Evolutionary conservation across 331 rosid species (phyloP).

Genomic region (Rosa hybrid): DNA sequence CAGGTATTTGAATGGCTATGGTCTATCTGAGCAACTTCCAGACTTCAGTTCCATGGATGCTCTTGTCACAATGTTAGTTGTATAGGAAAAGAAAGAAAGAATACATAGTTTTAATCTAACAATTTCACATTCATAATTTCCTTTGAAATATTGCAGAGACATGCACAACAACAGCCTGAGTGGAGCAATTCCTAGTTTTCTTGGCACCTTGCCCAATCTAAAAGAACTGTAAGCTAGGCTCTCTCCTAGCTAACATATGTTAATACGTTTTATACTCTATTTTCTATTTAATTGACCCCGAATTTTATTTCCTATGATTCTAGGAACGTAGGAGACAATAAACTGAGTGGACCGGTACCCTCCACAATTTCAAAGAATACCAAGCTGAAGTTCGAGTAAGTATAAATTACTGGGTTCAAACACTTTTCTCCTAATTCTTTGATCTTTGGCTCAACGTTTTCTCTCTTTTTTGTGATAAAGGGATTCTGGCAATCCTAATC

Average conservation of each 20-base stretch:
- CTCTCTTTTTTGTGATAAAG: neutral
- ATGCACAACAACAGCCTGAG: conserved; percentile 28
- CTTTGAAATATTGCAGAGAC: conserved; percentile 19
- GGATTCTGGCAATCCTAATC: conserved; percentile 11
- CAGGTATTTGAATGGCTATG: conserved; percentile 43
- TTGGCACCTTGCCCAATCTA: conserved; percentile 22
- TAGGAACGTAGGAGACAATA: conserved; percentile 19
- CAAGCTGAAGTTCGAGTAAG: conserved; percentile 23
- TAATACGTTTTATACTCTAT: no score
- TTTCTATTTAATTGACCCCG: neutral
- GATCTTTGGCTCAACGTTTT: neutral
- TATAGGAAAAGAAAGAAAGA: neutral
- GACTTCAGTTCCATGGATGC: conserved; percentile 56
- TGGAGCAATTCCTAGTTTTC: conserved; percentile 23
- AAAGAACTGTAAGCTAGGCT: conserved; percentile 12
- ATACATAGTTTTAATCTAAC: neutral
- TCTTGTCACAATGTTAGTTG: conserved; percentile 22
- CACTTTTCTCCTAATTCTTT: neutral
- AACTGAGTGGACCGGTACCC: conserved; percentile 24
- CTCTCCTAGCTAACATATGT: neutral
- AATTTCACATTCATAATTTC: neutral
- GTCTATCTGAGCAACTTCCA: conserved; percentile 40
- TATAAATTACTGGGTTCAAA: neutral
- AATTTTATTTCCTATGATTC: neutral
- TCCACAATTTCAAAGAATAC: conserved; percentile 25